phyloP scores from a whole-genome alignment of 345 rosid species.

The Euphorbia lathyris region DNA sequence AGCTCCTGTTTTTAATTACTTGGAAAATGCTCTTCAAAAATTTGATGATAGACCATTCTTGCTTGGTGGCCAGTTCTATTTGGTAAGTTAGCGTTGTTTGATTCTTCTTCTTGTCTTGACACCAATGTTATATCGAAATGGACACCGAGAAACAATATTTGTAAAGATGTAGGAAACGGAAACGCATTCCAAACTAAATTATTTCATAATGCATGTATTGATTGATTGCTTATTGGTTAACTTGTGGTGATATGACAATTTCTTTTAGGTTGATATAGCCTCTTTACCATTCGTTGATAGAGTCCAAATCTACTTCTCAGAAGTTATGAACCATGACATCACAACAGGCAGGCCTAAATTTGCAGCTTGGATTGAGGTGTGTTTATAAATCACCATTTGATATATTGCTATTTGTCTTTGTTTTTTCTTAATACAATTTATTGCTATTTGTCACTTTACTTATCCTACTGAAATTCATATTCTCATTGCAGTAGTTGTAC shows the following conservation, averaged over 20 bases:
- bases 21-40: slow-evolving; percentile 61
- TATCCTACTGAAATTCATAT: not conserved
- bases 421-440: too few relatives aligned
- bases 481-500: not conserved
- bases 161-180: too few relatives aligned
- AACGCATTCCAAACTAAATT: not conserved
- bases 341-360: slow-evolving; percentile 72
- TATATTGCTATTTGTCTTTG: too few relatives aligned
- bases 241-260: not conserved
- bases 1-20: slow-evolving; percentile 69
- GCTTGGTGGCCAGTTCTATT: slow-evolving; percentile 75
- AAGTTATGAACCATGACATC: slow-evolving; percentile 49
- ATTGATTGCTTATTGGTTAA: not conserved
- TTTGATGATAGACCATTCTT: slow-evolving; percentile 86
- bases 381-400: not conserved
- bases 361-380: slow-evolving; percentile 69
- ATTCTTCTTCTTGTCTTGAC: not conserved
- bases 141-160: too few relatives aligned
- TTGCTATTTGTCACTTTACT: too few relatives aligned
- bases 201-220: not conserved
- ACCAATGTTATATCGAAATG: too few relatives aligned
- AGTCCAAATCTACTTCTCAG: slow-evolving; percentile 47
- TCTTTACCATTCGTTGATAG: slow-evolving; percentile 67
- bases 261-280: slow-evolving; percentile 67
- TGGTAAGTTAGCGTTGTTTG: slow-evolving; percentile 38